Base-by-base conservation (phyloP, 75 land plant species). In the Cryptomeria japonica region DNA sequence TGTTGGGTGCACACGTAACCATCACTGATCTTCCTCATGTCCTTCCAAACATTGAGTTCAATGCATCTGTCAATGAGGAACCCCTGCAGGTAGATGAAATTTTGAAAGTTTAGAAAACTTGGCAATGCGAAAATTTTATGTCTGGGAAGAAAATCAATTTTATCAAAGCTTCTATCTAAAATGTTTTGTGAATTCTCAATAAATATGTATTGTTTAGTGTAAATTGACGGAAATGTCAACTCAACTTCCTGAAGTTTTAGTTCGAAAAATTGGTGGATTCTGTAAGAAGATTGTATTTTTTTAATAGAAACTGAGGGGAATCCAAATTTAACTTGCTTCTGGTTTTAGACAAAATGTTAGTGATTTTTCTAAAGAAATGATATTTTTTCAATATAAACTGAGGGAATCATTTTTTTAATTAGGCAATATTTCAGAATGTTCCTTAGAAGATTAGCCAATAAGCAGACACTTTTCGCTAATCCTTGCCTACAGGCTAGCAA, bases 21-120 rank as follows among this genome's bases (percentile, higher is more conserved):
- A 84, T 97, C 88, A 94, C 99, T 12, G 99, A 98, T 86, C 92
- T 98, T 85, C 95, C 97, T 2, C 97, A 97, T 79, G 99, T 94
- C 36, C 80, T 94, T 41, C 93, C 94, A 75, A 98, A 97, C 87
- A 90, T 97, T 86, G 77, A 78, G 80, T 90, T 90, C 91, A 98
- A 98, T 89, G 93, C 89, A 70, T 82, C 87, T 39, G 78, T 90
- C 64, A 97, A 97, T 85, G 84, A 88, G 41, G 88, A 37, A 51
- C 83, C 85, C 31, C 72, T 95, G 75, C 58, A 64, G 61, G 83
- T 64, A 64, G 70, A 28, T 1, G 28, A 25, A 64, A 25, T 64
- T 2, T 18, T 58, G 28, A 58, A 18, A 58, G 64, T 64, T 64
- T 25, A 25, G 31, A 64, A 22, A 64, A 25, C 70, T 64, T 64